Evolutionary conservation across 2,329 filamentous ascomycete species (phyloP), one percentile per base, ranked within the genome.

Genomic region (Madurella mycetomatis): DNA sequence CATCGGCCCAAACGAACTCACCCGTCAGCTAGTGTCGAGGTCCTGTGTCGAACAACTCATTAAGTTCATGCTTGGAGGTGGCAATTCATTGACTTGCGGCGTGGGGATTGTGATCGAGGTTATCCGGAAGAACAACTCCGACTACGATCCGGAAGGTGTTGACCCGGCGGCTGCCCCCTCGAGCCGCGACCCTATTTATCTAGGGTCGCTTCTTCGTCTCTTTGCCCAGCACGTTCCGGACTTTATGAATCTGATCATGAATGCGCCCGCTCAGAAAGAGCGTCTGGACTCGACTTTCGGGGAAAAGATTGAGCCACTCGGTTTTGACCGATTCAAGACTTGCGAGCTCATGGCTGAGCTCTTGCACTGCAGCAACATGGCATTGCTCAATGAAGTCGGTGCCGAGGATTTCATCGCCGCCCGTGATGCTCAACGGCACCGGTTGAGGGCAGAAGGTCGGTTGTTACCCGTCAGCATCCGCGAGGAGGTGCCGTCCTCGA

Each of bases 301-400:
- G 49, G 83, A 86, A 44, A 89, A 87, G 69, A 92, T 99, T 49
- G 91, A 97, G 70, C 92, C 94, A 4, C 80, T 99, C 9, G 94
- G 94, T 2, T 99, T 99, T 67, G 94, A 99, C 71, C 82, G 94
- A 17, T 99, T 99, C 78, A 99, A 99, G 77, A 97, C 94, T 0
- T 99, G 94, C 70, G 94, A 99, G 72, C 78, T 99, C 56, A 97
- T 99, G 94, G 94, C 94, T 1, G 94, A 99, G 71, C 77, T 99
- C 43, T 75, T 99, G 40, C 94, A 99, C 71, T 99, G 94, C 72
- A 97, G 92, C 70, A 99, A 99, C 69, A 99, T 99, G 94, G 92
- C 89, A 5, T 76, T 99, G 37, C 76, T 99, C 61, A 99, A 99
- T 67, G 92, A 97, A 68, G 77, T 84, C 9, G 94, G 92, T 32